Base-by-base conservation (phyloP, 495 filamentous ascomycete genomes). In the Pseudevernia furfuracea region DNA sequence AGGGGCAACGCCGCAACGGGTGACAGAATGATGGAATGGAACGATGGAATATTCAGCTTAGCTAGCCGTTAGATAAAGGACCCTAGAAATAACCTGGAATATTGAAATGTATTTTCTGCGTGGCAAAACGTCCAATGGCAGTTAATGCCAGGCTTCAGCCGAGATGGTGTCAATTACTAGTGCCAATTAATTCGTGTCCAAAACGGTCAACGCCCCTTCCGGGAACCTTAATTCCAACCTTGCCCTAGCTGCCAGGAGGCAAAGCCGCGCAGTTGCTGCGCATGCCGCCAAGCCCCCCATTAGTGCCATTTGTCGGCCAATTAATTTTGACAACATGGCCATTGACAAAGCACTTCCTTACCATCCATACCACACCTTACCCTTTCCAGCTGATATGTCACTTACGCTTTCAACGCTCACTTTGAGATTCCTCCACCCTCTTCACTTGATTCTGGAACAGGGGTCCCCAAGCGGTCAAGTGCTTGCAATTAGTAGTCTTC, bases 171-270 rank as follows among this genome's bases (percentile, higher is more conserved):
- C 41, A n/a, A n/a, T n/a, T n/a, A n/a, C n/a, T n/a, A n/a, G n/a
- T n/a, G n/a, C n/a, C n/a, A n/a, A n/a, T n/a, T n/a, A n/a, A n/a
- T n/a, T n/a, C n/a, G n/a, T n/a, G 34, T 36, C 34, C 34, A 36
- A 4, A 53, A 28, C 49, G 25, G 15, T 8, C 25, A 53, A 19
- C 52, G 52, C 52, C 52, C 30, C 52, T 19, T 55, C 52, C 52
- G 52, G 52, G 12, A 55, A 55, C 52, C 52, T 55, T 55, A 55
- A 32, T 55, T 55, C 30, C 30, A 55, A 19, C 52, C 52, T 55
- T 52, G n/a, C 48, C 37, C 37, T 39, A 39, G 34, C 34, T 36
- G 34, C 34, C n/a, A n/a, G n/a, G n/a, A n/a, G n/a, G n/a, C n/a
- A n/a, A n/a, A n/a, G n/a, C n/a, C n/a, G 34, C 34, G 34, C 34